These are phyloP conservation scores for Amaranthus palmeri DNA, from an alignment of 148 eudicot species.

Conservation along the genomic window DNA sequence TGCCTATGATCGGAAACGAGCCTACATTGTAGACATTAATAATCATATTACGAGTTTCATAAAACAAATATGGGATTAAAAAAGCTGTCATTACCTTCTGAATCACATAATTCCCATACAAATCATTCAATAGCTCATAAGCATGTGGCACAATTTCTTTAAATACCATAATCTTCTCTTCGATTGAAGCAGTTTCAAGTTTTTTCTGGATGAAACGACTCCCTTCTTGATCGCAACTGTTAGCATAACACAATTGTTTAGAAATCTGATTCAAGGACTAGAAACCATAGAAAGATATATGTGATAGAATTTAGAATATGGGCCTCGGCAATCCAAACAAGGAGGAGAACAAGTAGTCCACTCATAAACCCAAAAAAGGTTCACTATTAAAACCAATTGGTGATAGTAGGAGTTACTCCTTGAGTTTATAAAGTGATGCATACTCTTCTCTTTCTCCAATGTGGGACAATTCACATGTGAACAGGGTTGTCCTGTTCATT, in stretches of 20 bases:
- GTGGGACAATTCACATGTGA: too few relatives aligned
- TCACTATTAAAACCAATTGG: too few relatives aligned
- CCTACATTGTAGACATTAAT: neutral
- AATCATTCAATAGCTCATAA: constrained; percentile 88
- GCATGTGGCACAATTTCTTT: constrained; percentile 84
- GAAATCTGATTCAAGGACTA: neutral
- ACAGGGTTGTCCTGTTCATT: too few relatives aligned
- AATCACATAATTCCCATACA: constrained; percentile 93
- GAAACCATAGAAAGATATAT: constrained; percentile 1
- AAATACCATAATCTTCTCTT: constrained; percentile 91
- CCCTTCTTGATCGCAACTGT: constrained; percentile 97
- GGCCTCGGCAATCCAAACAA: too few relatives aligned
- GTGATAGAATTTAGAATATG: too few relatives aligned
- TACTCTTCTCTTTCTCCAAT: too few relatives aligned
- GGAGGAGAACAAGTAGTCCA: too few relatives aligned
- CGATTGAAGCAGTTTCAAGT: constrained; percentile 86
- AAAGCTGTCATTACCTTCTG: constrained; percentile 61
- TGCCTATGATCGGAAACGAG: too few relatives aligned
- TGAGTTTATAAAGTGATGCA: too few relatives aligned
- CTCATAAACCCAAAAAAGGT: too few relatives aligned
- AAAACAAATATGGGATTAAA: neutral
- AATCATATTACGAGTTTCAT: neutral
- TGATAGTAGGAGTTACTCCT: too few relatives aligned
- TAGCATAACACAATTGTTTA: constrained; percentile 13
- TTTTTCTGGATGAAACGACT: constrained; percentile 98